Percentiles rank a stretch among this genome's conserved stretches.
These are phyloP conservation scores for Pichia exigua DNA, from an alignment of 805 yeast species.

Conservation along the genomic window DNA sequence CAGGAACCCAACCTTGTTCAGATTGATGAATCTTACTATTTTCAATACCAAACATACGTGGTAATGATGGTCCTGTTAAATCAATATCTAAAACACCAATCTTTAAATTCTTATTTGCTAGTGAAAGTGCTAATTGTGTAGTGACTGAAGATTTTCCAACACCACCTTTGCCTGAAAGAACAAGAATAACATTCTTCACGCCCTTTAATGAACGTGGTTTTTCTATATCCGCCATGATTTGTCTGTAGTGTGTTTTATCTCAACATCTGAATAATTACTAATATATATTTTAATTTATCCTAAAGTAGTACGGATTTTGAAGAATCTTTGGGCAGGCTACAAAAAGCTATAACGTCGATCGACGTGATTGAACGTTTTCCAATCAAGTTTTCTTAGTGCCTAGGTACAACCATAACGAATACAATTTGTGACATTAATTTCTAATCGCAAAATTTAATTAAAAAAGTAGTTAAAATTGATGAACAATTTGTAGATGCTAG, in stretches of 20 bases:
- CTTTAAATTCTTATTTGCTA: conserved; percentile 59
- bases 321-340: too few relatives aligned
- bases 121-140: conserved; percentile 82
- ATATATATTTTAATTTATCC: not conserved
- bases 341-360: too few relatives aligned
- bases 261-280: not conserved
- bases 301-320: too few relatives aligned
- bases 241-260: not conserved
- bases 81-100: conserved; percentile 97
- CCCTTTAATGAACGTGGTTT: conserved; percentile 27
- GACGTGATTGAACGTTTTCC: too few relatives aligned
- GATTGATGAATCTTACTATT: conserved; percentile 68
- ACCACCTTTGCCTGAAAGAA: conserved; percentile 93
- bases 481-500: too few relatives aligned
- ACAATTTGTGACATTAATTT: too few relatives aligned
- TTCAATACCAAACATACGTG: conserved; percentile 94
- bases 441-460: too few relatives aligned
- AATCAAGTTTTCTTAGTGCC: too few relatives aligned
- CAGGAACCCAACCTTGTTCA: conserved; percentile 96
- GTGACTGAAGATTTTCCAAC: conserved; percentile 97
- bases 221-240: conserved; percentile 14
- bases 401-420: too few relatives aligned
- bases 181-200: conserved; percentile 70
- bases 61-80: conserved; percentile 92
- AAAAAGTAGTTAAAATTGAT: too few relatives aligned